Evolutionary conservation across 2,329 filamentous ascomycete species (phyloP).

Genomic region (Hortaea sp.): DNA sequence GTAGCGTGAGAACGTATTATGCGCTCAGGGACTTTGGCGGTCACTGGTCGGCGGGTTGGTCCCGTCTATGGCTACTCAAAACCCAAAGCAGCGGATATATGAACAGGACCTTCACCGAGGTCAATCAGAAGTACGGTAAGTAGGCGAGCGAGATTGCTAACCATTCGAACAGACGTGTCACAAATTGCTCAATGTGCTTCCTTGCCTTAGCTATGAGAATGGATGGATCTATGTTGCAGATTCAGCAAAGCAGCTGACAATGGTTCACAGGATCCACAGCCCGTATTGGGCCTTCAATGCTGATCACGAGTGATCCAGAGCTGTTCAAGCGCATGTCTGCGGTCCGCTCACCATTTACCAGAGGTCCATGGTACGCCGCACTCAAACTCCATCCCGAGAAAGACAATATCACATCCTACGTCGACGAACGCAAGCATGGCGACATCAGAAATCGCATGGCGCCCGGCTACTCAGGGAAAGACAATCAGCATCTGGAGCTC

Average conservation of each 20-base stretch:
- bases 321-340: conserved; percentile 30
- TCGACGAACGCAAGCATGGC: conserved; percentile 29
- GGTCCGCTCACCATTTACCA: conserved; percentile 26
- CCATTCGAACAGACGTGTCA: not conserved
- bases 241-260: too few species aligned
- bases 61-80: conserved; percentile 28
- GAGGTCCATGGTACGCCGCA: conserved; percentile 28
- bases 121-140: conserved; percentile 30
- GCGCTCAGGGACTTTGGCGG: conserved; percentile 27
- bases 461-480: conserved; percentile 31
- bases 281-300: conserved; percentile 26
- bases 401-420: conserved; percentile 30
- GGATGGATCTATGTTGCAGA: too few species aligned
- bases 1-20: conserved; percentile 21
- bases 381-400: conserved; percentile 30
- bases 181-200: not conserved
- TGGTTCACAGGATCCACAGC: conserved; percentile 26
- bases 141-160: conserved; percentile 1
- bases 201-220: not conserved
- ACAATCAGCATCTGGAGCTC: conserved; percentile 27
- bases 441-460: conserved; percentile 28
- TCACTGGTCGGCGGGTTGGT: conserved; percentile 29
- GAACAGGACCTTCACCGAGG: conserved; percentile 27
- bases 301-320: conserved; percentile 28
- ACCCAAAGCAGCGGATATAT: conserved; percentile 28